Evolutionary conservation across 2,329 filamentous ascomycete species (phyloP).

Genomic region (Fusarium chuoi): DNA sequence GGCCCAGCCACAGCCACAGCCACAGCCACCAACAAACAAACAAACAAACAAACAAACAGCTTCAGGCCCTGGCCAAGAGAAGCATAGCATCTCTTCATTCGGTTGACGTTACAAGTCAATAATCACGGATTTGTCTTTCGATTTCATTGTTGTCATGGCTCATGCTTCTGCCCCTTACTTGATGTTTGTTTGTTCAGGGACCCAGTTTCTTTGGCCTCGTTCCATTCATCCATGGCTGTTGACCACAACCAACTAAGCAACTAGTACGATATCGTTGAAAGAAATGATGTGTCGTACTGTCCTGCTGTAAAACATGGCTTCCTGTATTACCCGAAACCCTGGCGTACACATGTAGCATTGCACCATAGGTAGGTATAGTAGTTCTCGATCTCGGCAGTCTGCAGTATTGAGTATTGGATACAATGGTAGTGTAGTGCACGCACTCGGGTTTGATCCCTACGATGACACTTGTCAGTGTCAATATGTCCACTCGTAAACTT

Average conservation of each 20-base stretch:
- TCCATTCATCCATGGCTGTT: not conserved
- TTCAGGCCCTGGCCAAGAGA: not conserved
- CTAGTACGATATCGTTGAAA: not conserved
- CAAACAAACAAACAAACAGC: not conserved
- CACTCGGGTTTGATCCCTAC: not conserved
- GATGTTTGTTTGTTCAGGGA: not conserved
- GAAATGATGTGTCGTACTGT: not conserved
- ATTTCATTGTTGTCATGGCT: not conserved
- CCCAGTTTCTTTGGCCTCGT: not conserved
- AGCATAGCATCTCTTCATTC: slow-evolving; percentile 1
- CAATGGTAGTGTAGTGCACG: slow-evolving; percentile 1
- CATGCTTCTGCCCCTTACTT: slow-evolving; percentile 15
- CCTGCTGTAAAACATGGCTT: not conserved
- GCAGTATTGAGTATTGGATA: not conserved
- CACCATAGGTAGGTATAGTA: not conserved
- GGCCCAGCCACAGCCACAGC: not conserved
- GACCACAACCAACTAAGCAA: not conserved
- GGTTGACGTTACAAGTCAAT: not conserved
- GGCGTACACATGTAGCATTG: not conserved
- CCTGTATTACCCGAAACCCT: slow-evolving; percentile 8
- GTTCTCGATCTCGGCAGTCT: not conserved
- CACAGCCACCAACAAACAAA: not conserved
- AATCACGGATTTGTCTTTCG: not conserved
- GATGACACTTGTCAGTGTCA: not conserved
- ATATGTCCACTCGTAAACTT: not conserved